Evolutionary conservation across 345 rosid genomes (phyloP), one percentile per base, ranked within the genome.

Genomic region (Stellera chamaejasme): DNA sequence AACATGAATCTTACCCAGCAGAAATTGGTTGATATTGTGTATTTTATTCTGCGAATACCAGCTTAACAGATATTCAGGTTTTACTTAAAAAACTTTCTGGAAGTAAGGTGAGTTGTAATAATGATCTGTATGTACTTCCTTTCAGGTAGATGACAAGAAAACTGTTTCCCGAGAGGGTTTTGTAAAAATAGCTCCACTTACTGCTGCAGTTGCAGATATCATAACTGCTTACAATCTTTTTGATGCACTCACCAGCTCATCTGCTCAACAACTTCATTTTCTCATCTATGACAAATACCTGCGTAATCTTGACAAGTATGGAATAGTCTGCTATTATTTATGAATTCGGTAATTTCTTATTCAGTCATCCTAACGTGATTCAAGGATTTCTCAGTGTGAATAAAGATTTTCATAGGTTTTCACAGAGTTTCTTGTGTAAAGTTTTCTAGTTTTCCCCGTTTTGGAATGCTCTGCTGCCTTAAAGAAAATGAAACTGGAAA

Each of bases 261-360:
- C 95, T 8, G 75, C 78, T 64, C 70, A 70, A 48, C 76, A 82
- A 59, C 95, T 92, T 67, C 98, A 92, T 70, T 85, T 86, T 67
- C 78, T 88, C 60, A 75, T 88, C 54, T 92, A 77, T 79, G 98
- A 92, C 65, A 92, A 88, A 69, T 92, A 92, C 75, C 78, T 92
- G 54, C 84, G 88, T 56, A 77, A 70, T 66, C 95, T 92, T 58
- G 87, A 92, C 74, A 92, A 82, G 98, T 92, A 88, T 68, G 80
- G 16, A 63, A 65, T 69, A 25, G n/a, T 54, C 65, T 66, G 19
- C 58, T 62, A 16, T 32, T 61, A 47, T 47, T 45, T 55, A 50
- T 49, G 47, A 52, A 43, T 50, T 46, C 52, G 61, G 39, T 11
- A 3, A 19, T 43, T 27, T 61, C 36, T 5, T 26, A n/a, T 59